phyloP scores from a whole-genome alignment of 2,329 filamentous ascomycete genomes.

The Xylariales sp. region DNA sequence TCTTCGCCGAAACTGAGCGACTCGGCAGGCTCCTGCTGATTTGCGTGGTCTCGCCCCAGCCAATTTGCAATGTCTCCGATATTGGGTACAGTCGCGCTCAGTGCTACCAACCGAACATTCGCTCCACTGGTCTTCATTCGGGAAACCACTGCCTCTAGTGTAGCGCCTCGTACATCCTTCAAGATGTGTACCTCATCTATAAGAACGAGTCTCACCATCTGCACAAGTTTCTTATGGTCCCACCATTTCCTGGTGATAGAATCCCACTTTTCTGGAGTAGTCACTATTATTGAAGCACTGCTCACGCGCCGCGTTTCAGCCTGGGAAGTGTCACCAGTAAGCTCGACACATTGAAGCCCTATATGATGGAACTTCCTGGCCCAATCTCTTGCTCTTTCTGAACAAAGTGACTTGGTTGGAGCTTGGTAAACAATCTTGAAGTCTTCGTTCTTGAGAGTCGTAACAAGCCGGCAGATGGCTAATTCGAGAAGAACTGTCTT shows the following conservation, averaged over 20 bases:
- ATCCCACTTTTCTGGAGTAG: slow-evolving; percentile 90
- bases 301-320: slow-evolving; percentile 64
- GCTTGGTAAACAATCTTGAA: slow-evolving; percentile 85
- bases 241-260: slow-evolving; percentile 85
- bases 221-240: slow-evolving; percentile 70
- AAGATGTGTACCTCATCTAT: slow-evolving; percentile 88
- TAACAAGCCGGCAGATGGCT: slow-evolving; percentile 70
- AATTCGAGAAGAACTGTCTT: slow-evolving; percentile 81
- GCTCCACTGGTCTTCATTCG: slow-evolving; percentile 79
- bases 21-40: slow-evolving; percentile 58
- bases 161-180: slow-evolving; percentile 74
- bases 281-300: slow-evolving; percentile 75
- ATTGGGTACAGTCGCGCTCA: slow-evolving; percentile 83
- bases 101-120: slow-evolving; percentile 71
- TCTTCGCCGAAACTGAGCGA: slow-evolving; percentile 73
- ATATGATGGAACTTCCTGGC: slow-evolving; percentile 65
- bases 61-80: slow-evolving; percentile 74
- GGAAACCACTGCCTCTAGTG: slow-evolving; percentile 77
- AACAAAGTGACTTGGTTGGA: slow-evolving; percentile 78
- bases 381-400: slow-evolving; percentile 76
- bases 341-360: slow-evolving; percentile 66
- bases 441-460: slow-evolving; percentile 46
- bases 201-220: slow-evolving; percentile 72
- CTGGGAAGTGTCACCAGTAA: slow-evolving; percentile 76
- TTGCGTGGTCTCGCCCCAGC: slow-evolving; percentile 64